Conservation (phyloP, 2,329 filamentous ascomycete genomes). For the Aureobasidium sp. region DNA sequence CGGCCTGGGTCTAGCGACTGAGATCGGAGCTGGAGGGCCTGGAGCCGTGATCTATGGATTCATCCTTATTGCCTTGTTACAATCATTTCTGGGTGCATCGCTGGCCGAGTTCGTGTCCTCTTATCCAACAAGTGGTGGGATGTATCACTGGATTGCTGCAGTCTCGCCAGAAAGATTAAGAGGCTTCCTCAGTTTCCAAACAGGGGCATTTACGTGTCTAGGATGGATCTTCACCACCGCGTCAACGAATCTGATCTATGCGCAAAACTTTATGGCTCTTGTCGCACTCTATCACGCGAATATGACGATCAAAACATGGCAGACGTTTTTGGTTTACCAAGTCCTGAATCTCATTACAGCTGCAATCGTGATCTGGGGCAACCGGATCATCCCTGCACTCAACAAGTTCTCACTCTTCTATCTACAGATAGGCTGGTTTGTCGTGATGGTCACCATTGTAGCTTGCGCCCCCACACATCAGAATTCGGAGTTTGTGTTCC, state of each 20-base stretch:
- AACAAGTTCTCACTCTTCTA: conserved; percentile 13
- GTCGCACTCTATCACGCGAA: conserved; percentile 10
- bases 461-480: conserved; percentile 1
- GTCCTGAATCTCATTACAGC: conserved; percentile 12
- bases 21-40: conserved; percentile 13
- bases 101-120: conserved; percentile 14
- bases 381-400: conserved; percentile 13
- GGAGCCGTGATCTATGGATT: conserved; percentile 15
- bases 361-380: conserved; percentile 14
- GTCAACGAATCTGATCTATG: conserved; percentile 15
- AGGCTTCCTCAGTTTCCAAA: conserved; percentile 14
- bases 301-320: conserved; percentile 13
- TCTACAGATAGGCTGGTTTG: not conserved
- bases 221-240: conserved; percentile 15
- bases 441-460: not conserved
- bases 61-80: conserved; percentile 13
- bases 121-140: conserved; percentile 15
- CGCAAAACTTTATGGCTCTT: conserved; percentile 14
- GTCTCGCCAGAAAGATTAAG: conserved; percentile 12
- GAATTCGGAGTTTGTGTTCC: conserved; percentile 41
- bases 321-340: conserved; percentile 15
- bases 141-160: conserved; percentile 16
- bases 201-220: conserved; percentile 10
- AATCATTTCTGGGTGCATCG: conserved; percentile 15
- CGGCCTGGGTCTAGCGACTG: conserved; percentile 12